These are phyloP conservation scores for Colletotrichum sp. DNA, from an alignment of 2,329 filamentous ascomycete genomes.

Conservation along the genomic window DNA sequence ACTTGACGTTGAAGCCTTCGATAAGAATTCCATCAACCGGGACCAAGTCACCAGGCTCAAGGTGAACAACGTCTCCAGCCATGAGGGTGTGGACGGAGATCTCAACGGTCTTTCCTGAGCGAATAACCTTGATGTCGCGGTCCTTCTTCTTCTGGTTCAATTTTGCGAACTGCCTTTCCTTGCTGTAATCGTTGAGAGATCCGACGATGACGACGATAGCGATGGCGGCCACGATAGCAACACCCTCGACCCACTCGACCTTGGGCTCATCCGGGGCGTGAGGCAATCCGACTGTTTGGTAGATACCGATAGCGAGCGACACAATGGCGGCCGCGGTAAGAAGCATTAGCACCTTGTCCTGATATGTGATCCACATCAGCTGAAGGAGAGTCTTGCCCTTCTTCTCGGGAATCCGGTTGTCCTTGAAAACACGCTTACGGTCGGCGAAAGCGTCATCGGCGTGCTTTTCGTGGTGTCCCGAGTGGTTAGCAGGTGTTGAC, in stretches of 20 bases:
- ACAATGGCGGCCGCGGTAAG: constrained; percentile 74
- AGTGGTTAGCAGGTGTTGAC: background rate
- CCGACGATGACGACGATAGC: constrained; percentile 78
- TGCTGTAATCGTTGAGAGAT: constrained; percentile 80
- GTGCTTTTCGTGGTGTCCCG: background rate
- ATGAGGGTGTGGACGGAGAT: constrained; percentile 73
- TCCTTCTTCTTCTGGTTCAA: constrained; percentile 82
- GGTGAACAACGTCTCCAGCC: constrained; percentile 72
- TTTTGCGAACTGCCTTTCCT: constrained; percentile 80
- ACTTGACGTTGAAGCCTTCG: constrained; percentile 75
- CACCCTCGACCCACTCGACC: constrained; percentile 73
- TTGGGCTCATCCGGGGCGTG: constrained; percentile 49
- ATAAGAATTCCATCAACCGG: constrained; percentile 78
- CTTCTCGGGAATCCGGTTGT: constrained; percentile 76
- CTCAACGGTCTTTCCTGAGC: constrained; percentile 73
- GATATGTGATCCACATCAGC: constrained; percentile 83
- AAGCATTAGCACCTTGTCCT: constrained; percentile 81
- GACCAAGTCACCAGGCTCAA: constrained; percentile 78
- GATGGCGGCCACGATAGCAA: constrained; percentile 83
- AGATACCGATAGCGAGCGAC: constrained; percentile 76
- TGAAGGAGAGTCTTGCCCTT: constrained; percentile 76
- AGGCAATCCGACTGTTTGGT: constrained; percentile 71
- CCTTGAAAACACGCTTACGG: constrained; percentile 72
- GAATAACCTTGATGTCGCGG: constrained; percentile 73
- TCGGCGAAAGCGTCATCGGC: constrained; percentile 56